Percentiles rank a stretch among this genome's conserved stretches.
phyloP scores from a whole-genome alignment of 129 eudicot species.

The Glebionis coronaria region DNA sequence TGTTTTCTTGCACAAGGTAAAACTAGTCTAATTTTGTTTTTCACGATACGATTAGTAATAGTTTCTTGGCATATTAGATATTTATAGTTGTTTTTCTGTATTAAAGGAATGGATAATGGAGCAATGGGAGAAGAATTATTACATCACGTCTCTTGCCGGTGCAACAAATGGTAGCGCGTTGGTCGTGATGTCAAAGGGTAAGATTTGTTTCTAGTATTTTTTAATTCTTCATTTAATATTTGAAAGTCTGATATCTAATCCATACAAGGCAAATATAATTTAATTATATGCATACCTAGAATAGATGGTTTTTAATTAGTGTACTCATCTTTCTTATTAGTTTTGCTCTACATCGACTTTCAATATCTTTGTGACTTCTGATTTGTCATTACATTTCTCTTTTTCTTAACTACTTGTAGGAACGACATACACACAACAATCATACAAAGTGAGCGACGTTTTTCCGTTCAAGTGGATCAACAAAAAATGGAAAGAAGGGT shows the following conservation, averaged over 20 bases:
- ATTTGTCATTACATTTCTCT: too few species aligned
- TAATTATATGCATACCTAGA: neutral
- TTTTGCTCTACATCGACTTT: neutral
- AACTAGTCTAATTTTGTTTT: neutral
- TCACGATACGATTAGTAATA: too few species aligned
- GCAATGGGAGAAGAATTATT: slow-evolving; percentile 84
- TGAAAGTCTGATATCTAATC: neutral
- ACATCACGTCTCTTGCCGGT: slow-evolving; percentile 80
- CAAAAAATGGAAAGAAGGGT: slow-evolving; percentile 90
- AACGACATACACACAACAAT: slow-evolving; percentile 66
- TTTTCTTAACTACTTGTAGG: slow-evolving; percentile 29
- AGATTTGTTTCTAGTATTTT: neutral
- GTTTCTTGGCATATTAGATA: too few species aligned
- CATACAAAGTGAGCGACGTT: slow-evolving; percentile 83
- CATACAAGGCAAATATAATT: neutral
- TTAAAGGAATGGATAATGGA: slow-evolving; percentile 90
- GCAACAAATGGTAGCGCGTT: slow-evolving; percentile 70
- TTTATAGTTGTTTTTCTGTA: neutral
- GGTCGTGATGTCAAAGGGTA: slow-evolving; percentile 87
- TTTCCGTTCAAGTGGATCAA: slow-evolving; percentile 89
- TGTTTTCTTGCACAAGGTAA: slow-evolving; percentile 75
- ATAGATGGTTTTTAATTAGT: neutral
- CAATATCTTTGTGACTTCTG: neutral
- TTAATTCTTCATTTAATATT: neutral
- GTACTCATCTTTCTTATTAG: neutral